Evolutionary conservation across 1,284 basidiomycete genomes (phyloP).

Genomic region (Cutaneotrichosporon cavernicola): DNA sequence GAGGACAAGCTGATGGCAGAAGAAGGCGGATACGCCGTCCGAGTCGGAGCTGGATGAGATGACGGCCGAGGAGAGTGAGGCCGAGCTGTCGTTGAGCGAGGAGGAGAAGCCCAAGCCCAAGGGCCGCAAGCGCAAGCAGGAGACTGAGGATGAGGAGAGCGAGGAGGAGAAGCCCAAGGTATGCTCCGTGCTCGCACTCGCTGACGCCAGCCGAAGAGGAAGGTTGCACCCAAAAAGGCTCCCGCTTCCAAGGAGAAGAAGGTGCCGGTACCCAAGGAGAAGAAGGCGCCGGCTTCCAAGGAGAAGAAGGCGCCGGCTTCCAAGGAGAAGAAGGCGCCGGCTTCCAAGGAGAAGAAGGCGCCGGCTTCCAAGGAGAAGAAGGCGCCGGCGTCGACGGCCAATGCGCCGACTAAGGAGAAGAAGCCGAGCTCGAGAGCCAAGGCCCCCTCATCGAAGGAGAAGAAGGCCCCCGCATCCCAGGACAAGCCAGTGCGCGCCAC

Average conservation of each 20-base stretch:
- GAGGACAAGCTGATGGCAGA: neutral
- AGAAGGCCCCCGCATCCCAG: conserved; percentile 5
- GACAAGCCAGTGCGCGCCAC: conserved; percentile 5
- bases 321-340: neutral
- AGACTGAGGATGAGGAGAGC: conserved; percentile 6
- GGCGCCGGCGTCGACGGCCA: neutral
- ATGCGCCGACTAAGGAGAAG: conserved; percentile 2
- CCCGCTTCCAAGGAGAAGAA: neutral
- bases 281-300: neutral
- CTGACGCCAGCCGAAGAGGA: neutral
- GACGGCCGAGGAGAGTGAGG: conserved; percentile 4
- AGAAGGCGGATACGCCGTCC: conserved; percentile 6
- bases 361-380: neutral
- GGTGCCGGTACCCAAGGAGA: neutral
- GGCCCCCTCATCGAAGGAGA: conserved; percentile 5
- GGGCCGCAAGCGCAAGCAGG: conserved; percentile 7
- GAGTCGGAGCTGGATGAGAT: conserved; percentile 7
- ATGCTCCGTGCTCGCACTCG: neutral
- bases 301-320: neutral
- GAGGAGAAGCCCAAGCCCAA: conserved; percentile 10
- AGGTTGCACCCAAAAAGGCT: neutral
- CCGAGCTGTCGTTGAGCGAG: neutral
- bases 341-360: neutral
- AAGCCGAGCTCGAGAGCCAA: conserved; percentile 11
- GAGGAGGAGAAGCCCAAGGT: conserved; percentile 19